Base-by-base conservation (phyloP, 768 basidiomycete species). In the Rhizopogon roseolus region DNA sequence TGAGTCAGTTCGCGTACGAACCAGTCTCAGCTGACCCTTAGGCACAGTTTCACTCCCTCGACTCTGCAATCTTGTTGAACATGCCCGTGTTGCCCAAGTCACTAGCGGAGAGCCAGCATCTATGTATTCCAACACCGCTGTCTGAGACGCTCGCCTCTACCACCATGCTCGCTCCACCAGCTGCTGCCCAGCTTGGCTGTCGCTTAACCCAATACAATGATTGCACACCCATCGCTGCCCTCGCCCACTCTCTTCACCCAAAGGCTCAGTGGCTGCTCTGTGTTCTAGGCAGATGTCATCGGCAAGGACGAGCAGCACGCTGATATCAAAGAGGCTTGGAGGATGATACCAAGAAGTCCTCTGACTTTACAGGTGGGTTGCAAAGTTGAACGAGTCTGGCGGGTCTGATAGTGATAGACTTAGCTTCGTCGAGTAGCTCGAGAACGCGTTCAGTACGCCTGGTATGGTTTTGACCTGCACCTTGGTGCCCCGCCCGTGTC, bases 311-410 rank as follows among this genome's bases (percentile, higher is more conserved):
- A 65, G 0, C 65, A 75, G 37, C 71, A 70, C 19, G 71, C 62
- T 1, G 72, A 78, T 39, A 54, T 72, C 4, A 77, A 78, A 25
- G 77, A 74, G n/a, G 68, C 67, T 75, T 75, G 0, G 83, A 84
- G 51, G 80, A 81, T 49, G 81, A 86, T 57, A 91, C 89, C 0
- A 89, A 85, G 71, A 86, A 80, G 60, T 87, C 84, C 1, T 93
- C 92, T 56, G 90, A 93, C 62, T 93, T 92, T 62, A 93, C 90
- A 0, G 87, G 85, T 37, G 90, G 91, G 65, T 67, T 92, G 50
- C 71, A 66, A 82, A 73, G 60, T 74, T 92, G 46, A 84, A 86
- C 50, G 84, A 88, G 59, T 84, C 82, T 6, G 85, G 86, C 34
- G 87, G 62, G 1, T 84, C 82, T n/a, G n/a, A n/a, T n/a, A n/a